A percentile compares a stretch with the other conserved stretches of the same genome.
Conservation (phyloP, 495 filamentous ascomycete species). For the Hypoxylon lienhwacheense region DNA sequence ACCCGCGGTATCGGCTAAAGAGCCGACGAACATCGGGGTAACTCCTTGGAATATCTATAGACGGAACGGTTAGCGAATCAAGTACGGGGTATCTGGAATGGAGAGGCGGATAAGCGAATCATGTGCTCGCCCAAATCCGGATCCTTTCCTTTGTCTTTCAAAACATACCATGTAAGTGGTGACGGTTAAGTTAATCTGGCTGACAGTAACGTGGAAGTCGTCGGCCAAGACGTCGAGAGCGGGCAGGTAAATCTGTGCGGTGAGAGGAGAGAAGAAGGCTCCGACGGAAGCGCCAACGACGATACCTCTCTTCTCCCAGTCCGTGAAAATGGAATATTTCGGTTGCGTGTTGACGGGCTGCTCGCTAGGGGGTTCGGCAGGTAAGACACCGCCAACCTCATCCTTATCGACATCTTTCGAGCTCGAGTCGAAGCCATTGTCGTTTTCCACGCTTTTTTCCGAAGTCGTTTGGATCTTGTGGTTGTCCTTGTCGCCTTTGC, state of each 20-base stretch:
- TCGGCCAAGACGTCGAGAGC: conserved; percentile 58
- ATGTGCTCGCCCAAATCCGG: neutral
- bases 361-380: conserved; percentile 31
- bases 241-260: conserved; percentile 72
- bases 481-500: conserved; percentile 1
- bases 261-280: conserved; percentile 71
- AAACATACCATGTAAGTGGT: conserved; percentile 56
- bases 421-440: conserved; percentile 12
- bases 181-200: conserved; percentile 64
- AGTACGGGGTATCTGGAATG: neutral
- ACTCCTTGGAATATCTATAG: conserved; percentile 52
- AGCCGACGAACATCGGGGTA: conserved; percentile 53
- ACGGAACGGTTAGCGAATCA: neutral
- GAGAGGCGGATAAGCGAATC: too few species aligned
- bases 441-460: conserved; percentile 21
- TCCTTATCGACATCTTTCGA: conserved; percentile 5
- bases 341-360: conserved; percentile 9
- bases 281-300: conserved; percentile 61
- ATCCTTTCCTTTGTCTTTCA: neutral
- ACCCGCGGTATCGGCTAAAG: conserved; percentile 52
- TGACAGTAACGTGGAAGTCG: conserved; percentile 55
- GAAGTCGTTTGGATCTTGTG: conserved; percentile 1
- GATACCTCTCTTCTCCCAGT: conserved; percentile 60
- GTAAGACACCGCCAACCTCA: neutral
- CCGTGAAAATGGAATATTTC: conserved; percentile 58